Conservation (phyloP, 148 eudicot genomes). For the Amaranthus cruentus region DNA sequence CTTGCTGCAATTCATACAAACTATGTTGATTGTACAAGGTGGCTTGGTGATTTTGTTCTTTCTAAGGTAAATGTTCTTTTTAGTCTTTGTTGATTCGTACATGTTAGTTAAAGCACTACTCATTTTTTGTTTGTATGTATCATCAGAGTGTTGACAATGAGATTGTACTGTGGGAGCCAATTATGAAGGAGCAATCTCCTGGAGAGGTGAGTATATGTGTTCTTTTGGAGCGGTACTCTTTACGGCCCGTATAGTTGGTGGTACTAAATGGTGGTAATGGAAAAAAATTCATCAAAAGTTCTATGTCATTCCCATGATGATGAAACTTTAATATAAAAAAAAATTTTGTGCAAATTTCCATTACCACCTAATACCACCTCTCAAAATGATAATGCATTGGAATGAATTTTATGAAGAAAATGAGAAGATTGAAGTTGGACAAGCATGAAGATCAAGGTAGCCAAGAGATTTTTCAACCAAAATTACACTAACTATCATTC, state of each 20-base stretch:
- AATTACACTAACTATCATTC: too few relatives aligned
- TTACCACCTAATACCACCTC: background rate
- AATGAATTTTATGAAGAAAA: too few relatives aligned
- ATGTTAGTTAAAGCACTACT: background rate
- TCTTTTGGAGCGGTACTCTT: background rate
- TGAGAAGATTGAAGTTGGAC: too few relatives aligned
- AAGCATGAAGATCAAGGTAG: too few relatives aligned
- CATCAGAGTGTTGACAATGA: conserved; percentile 96
- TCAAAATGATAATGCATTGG: background rate
- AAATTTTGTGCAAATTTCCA: too few relatives aligned
- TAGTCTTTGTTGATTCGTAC: background rate
- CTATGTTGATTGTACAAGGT: conserved; percentile 94
- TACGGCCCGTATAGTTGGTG: too few relatives aligned
- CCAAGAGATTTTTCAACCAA: too few relatives aligned
- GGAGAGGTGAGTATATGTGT: conserved; percentile 69
- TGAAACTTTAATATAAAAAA: too few relatives aligned
- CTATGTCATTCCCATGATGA: too few relatives aligned
- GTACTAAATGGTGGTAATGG: too few relatives aligned
- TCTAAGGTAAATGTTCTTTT: conserved; percentile 60
- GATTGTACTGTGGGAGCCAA: conserved; percentile 92
- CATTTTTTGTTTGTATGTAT: conserved; percentile 13
- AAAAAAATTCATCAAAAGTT: too few relatives aligned
- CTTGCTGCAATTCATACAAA: conserved; percentile 89
- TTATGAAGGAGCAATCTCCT: conserved; percentile 93
- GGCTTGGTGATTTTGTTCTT: conserved; percentile 96